Conservation (phyloP, 768 basidiomycete genomes). For the Tricholoma sp. region DNA sequence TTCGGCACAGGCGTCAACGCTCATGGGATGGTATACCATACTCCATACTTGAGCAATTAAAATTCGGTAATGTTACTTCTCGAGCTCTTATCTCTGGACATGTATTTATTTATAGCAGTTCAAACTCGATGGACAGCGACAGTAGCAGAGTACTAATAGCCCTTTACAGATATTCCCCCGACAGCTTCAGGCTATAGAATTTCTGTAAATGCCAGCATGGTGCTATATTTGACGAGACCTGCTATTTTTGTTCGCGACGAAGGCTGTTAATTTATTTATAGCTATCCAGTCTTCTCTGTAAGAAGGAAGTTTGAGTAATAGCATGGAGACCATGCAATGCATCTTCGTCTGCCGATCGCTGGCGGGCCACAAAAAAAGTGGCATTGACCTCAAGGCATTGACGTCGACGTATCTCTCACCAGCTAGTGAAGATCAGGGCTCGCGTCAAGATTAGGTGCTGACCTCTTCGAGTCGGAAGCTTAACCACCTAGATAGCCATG, state of each 20-base stretch:
- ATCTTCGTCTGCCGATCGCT: background rate
- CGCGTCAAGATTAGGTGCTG: background rate
- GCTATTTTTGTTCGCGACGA: background rate
- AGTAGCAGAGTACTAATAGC: background rate
- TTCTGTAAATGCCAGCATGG: background rate
- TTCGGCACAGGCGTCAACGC: too few species aligned
- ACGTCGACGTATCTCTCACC: too few species aligned
- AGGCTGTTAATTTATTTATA: too few species aligned
- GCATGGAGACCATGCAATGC: background rate
- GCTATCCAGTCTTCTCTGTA: too few species aligned
- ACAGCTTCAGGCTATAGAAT: background rate
- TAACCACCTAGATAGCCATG: background rate
- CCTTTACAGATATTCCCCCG: background rate
- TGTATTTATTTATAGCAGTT: background rate
- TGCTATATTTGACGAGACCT: background rate
- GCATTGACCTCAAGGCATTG: too few species aligned
- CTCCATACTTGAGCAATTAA: background rate
- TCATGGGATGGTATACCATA: too few species aligned
- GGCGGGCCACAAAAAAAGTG: too few species aligned
- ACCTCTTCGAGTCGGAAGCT: background rate
- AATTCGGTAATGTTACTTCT: background rate
- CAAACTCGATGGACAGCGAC: background rate
- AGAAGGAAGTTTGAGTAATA: too few species aligned
- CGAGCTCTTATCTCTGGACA: background rate
- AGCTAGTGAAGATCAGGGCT: background rate